Percentiles rank a stretch among this genome's conserved stretches.
Conservation (phyloP, 805 yeast species). For the Suhomyces tanzawaensis region DNA sequence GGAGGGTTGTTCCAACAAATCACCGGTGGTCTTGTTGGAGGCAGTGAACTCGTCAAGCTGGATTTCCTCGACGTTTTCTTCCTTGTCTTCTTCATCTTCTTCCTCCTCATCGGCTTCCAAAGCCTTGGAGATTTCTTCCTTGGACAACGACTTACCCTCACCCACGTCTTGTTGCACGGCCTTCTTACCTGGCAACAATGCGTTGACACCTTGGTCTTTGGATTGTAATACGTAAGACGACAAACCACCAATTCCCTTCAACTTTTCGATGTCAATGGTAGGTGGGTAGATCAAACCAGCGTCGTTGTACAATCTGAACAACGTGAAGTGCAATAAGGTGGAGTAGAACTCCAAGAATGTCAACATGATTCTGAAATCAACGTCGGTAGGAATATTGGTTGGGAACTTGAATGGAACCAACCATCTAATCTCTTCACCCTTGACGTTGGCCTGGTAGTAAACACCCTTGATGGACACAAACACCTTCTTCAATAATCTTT, state of each 20-base stretch:
- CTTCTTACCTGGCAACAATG: slow-evolving; percentile 37
- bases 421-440: slow-evolving; percentile 95
- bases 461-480: slow-evolving; percentile 97
- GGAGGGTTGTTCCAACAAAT: slow-evolving; percentile 66
- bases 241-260: slow-evolving; percentile 88
- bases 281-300: slow-evolving; percentile 90
- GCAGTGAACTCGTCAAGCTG: slow-evolving; percentile 72
- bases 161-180: slow-evolving; percentile 18
- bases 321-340: slow-evolving; percentile 82
- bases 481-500: slow-evolving; percentile 77
- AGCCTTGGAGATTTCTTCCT: slow-evolving; percentile 47
- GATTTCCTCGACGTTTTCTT: slow-evolving; percentile 25
- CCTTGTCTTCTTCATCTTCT: slow-evolving; percentile 41
- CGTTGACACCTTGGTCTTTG: slow-evolving; percentile 30
- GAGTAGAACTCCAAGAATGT: slow-evolving; percentile 96
- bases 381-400: slow-evolving; percentile 88
- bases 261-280: slow-evolving; percentile 63
- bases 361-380: slow-evolving; percentile 95
- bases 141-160: slow-evolving; percentile 37
- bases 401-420: slow-evolving; percentile 96
- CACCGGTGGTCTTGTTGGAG: slow-evolving; percentile 61
- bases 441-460: slow-evolving; percentile 84
- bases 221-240: slow-evolving; percentile 75
- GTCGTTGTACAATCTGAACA: slow-evolving; percentile 83
- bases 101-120: slow-evolving; percentile 47